Evolutionary conservation across 305 asterid species (phyloP), one percentile per base, ranked within the genome.

Genomic region (Solanum hybrid): DNA sequence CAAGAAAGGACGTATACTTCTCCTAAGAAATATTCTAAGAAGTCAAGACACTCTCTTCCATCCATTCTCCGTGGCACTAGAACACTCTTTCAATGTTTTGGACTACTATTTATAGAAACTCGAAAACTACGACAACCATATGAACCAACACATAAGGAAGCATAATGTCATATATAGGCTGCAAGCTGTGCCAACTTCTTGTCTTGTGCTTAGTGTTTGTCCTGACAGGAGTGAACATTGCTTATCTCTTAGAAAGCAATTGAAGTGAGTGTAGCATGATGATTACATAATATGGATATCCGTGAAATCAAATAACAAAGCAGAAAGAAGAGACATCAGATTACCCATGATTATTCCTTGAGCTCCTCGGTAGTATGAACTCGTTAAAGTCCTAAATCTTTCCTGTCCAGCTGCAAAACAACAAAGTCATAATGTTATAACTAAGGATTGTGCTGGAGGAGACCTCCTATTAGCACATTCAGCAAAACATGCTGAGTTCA

Each of bases 261-360:
- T 45, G 71, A 84, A 45, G 27, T 40, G 60, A 27, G 40, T 45
- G 40, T 51, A 84, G 73, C 27, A 84, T 84, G 73, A 17, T 51
- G 40, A 84, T 10, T 17, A 84, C 26, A 29, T 84, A 51, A 29
- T 8, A 84, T 51, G 40, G 27, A 84, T 45, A 45, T 51, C 24
- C 3, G 1, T 84, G 73, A 84, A 51, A 45, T 10, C 87, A 84
- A 51, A 51, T 51, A 84, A 51, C 73, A 45, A 45, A 17, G 38
- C 40, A 45, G 40, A 84, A 84, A 45, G 26, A 45, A 29, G 87
- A 84, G 87, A 17, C 29, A 19, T 37, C 73, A 84, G 42, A 90
- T 88, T 90, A 94, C 95, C 94, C 95, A 94, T 93, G 77, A 94
- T 91, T 51, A 94, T 88, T 90, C 95, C 95, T 92, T 93, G 95